Conservation (phyloP, 2,329 filamentous ascomycete species). For the Emmonsiellopsis sp. region DNA sequence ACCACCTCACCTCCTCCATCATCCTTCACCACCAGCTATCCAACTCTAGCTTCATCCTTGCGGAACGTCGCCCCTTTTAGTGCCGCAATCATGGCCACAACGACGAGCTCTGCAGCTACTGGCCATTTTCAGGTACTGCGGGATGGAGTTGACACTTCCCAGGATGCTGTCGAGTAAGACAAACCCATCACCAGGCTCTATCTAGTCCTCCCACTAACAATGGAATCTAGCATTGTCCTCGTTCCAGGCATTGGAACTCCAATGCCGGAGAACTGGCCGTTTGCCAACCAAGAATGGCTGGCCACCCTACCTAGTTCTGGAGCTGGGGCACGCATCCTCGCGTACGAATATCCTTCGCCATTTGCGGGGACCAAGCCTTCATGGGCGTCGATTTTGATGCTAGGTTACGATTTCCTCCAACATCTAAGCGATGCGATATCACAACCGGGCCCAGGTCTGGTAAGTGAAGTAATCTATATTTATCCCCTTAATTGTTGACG, state of each 20-base stretch:
- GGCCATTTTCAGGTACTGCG: not conserved
- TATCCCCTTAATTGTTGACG: slow-evolving; percentile 1
- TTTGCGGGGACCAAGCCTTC: slow-evolving; percentile 4
- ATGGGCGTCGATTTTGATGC: slow-evolving; percentile 6
- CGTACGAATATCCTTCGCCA: slow-evolving; percentile 4
- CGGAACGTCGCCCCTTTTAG: too few species aligned
- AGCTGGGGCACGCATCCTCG: slow-evolving; percentile 5
- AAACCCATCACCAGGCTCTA: not conserved
- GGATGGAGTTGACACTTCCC: not conserved
- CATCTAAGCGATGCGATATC: slow-evolving; percentile 1
- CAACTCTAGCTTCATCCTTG: too few species aligned
- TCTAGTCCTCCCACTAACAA: slow-evolving; percentile 2
- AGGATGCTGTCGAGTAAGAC: not conserved
- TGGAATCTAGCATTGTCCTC: slow-evolving; percentile 1
- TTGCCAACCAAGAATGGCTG: slow-evolving; percentile 3
- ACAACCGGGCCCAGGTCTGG: not conserved
- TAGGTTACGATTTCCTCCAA: slow-evolving; percentile 3
- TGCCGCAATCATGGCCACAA: not conserved
- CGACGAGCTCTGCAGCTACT: not conserved
- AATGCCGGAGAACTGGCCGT: slow-evolving; percentile 1
- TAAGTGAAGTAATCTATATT: slow-evolving; percentile 4
- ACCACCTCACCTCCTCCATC: too few species aligned
- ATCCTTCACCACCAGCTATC: too few species aligned
- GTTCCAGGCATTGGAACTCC: slow-evolving; percentile 4
- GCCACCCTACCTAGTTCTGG: slow-evolving; percentile 3